Evolutionary conservation across 1,284 basidiomycete species (phyloP), one percentile per base, ranked within the genome.

Genomic region (Lignosus rhinocerotis): DNA sequence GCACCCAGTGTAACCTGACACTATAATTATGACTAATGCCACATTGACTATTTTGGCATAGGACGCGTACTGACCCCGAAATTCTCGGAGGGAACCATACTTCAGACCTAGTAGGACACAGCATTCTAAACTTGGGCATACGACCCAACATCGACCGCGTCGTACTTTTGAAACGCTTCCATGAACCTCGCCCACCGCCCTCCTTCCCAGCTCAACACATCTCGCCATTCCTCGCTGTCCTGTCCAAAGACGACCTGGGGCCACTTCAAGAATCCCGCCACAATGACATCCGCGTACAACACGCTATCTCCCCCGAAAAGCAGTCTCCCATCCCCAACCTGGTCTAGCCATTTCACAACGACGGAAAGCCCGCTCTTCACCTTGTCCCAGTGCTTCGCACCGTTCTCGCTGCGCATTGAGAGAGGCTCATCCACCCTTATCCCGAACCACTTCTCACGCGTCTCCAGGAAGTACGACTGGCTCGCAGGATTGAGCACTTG

Each of bases 181-280:
- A 75, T 46, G 12, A 75, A 67, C 50, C 55, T 66, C 16, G 41
- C 71, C 78, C 79, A 80, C 25, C 75, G 67, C 5, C 78, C 79
- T 7, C 68, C 71, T 59, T 77, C 64, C 73, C 73, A 76, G 4
- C 50, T 61, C 42, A 51, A 44, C 2, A 81, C 54, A 25, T 72
- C 70, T 62, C 66, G 67, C 79, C 79, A 81, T 59, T 76, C 70
- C 53, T 67, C 55, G 50, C 72, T 74, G 8, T 77, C 75, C 51
- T 73, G 70, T 0, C 75, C 76, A 36, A 70, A 66, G 2, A 72
- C 51, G 14, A 61, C 58, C 61, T 66, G 71, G 9, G 72, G 32
- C 70, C 70, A 76, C 3, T 68, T 54, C 33, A 78, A 44, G 16
- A 55, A 59, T 8, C 62, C 65, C 1, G 67, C 75, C 34, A 79